phyloP scores from a whole-genome alignment of 805 yeast species.

The Kodamaea hsintzibuensis region DNA sequence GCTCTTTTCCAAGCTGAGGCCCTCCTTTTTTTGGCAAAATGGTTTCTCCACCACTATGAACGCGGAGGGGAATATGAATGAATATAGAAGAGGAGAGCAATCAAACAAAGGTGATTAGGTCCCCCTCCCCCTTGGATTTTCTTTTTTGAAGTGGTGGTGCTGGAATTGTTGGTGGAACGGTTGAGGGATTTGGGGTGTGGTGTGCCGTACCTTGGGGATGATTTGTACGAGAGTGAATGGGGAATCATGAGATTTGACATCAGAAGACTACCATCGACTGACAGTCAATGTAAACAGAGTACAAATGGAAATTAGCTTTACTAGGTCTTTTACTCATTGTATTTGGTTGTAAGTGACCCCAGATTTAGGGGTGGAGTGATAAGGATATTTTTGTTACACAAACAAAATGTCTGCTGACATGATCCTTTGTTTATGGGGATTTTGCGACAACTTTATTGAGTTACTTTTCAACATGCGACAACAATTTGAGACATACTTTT shows the following conservation, averaged over 20 bases:
- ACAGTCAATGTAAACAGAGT: background rate
- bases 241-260: background rate
- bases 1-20: background rate
- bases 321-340: background rate
- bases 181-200: background rate
- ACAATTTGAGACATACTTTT: background rate
- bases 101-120: background rate
- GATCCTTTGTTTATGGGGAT: too few species aligned
- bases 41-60: background rate
- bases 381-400: background rate
- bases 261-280: background rate
- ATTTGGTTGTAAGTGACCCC: background rate
- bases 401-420: too few species aligned
- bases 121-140: background rate
- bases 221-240: background rate
- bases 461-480: background rate
- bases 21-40: background rate
- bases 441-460: background rate
- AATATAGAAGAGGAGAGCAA: background rate
- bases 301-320: background rate
- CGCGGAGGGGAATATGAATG: background rate
- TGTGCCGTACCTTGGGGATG: background rate
- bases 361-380: background rate
- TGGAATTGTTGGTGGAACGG: background rate
- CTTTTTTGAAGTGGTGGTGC: background rate